Conservation (phyloP, 805 yeast genomes). For the Jamesozyma piceae region DNA sequence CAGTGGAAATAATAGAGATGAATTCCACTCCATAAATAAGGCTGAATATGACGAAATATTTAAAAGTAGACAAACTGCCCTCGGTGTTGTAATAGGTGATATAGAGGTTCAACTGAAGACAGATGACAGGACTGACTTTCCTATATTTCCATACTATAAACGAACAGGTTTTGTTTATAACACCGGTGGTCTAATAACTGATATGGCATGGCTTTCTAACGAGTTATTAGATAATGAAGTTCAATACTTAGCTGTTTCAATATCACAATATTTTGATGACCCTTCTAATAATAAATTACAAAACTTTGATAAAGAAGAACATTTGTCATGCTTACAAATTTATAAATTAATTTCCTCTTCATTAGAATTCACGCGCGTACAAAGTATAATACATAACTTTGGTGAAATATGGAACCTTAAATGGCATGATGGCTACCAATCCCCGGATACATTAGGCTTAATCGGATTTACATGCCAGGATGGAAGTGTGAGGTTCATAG, state of each 20-base stretch:
- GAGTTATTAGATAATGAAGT: conserved; percentile 1
- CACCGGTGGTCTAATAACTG: conserved; percentile 44
- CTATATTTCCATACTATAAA: conserved; percentile 19
- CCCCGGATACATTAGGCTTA: conserved; percentile 30
- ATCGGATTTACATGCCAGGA: conserved; percentile 48
- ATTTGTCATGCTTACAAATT: conserved; percentile 37
- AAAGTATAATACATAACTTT: conserved; percentile 31
- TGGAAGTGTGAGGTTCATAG: conserved; percentile 45
- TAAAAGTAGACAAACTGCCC: conserved; percentile 12
- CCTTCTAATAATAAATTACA: conserved; percentile 24
- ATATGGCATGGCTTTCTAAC: conserved; percentile 39
- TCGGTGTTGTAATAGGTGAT: conserved; percentile 15
- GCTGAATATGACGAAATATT: conserved; percentile 21
- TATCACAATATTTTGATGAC: conserved; percentile 32
- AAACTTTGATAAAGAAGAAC: conserved; percentile 22
- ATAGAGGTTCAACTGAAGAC: conserved; percentile 12
- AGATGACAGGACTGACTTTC: conserved; percentile 22
- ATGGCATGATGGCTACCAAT: conserved; percentile 30
- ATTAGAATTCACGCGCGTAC: conserved; percentile 24
- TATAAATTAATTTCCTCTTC: conserved; percentile 32
- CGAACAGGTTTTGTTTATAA: conserved; percentile 37
- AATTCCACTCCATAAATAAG: conserved; percentile 13
- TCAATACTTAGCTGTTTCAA: conserved; percentile 44
- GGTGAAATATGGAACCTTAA: conserved; percentile 36
- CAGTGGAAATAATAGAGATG: conserved; percentile 5